Base-by-base conservation (phyloP, 2,329 filamentous ascomycete species). In the Colletotrichum neosansevieriae region DNA sequence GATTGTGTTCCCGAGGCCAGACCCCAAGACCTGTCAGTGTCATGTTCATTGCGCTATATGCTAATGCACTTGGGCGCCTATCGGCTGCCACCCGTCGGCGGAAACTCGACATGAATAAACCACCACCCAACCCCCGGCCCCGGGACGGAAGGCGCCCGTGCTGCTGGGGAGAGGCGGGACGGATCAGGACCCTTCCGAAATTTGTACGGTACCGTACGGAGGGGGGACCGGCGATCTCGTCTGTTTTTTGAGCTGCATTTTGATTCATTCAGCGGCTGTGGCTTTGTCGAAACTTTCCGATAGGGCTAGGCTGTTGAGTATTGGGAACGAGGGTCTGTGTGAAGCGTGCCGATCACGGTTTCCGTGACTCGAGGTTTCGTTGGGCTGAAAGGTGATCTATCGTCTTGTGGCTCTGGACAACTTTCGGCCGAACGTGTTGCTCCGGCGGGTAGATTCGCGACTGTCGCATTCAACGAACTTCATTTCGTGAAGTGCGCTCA, bases 101-200 rank as follows among this genome's bases (percentile, higher is more conserved):
- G 21, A 21, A 21, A 21, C 21, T 21, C 21, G 21, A 21, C 21
- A 21, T 21, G 11, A 38, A 3, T 13, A 3, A 38, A 2, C 36
- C 24, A 2, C 36, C 24, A 24, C 24, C 24, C 4, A 24, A 4
- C 36, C 24, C 40, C 54, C 29, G 58, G 58, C 21, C 29, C 24
- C 58, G 58, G 58, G 42, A 61, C 58, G 58, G 36, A 44, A 36
- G 7, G 19, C 21, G 47, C 32, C 47, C 47, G 58, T 61, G 58
- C 36, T 44, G 45, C 36, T 44, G 45, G 36, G 38, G 44, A 59
- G 58, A 59, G 58, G 58, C 47, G 21, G 13, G 36, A 45, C 47
- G 24, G 58, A 61, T 53, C 47, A 61, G 29, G 58, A 53, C 47
- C 47, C 47, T 61, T 44, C 58, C 58, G 58, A 32, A 7, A 34